Evolutionary conservation across 2,329 filamentous ascomycete species (phyloP), one percentile per base, ranked within the genome.

Genomic region (Triangularia verruculosa): DNA sequence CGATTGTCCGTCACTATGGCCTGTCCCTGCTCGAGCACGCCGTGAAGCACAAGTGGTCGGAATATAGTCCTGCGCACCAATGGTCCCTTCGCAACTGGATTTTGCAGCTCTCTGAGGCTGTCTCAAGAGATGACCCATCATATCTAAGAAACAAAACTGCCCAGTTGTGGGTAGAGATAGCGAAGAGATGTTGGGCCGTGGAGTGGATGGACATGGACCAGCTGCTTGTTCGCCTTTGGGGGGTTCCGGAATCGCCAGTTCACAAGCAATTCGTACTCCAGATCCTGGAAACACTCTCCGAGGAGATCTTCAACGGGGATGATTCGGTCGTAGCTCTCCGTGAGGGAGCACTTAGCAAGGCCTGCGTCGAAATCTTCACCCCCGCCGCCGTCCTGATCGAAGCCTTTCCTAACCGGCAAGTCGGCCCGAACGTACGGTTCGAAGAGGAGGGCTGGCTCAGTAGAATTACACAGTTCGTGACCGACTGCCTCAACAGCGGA

Each of bases 151-250:
- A 96, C 82, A 99, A 99, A 79, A 89, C 95, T 32, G 92, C 92
- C 27, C 90, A 96, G 77, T 79, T 99, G 66, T 99, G 95, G 95
- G 91, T 93, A 7, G 95, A 98, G 76, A 83, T 97, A 60, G 93
- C 93, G 47, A 98, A 98, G 80, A 86, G 94, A 71, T 91, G 87
- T 73, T 99, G 95, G 95, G 92, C 85, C n/a, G 83, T 86, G 30
- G 90, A 95, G 66, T 99, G 96, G 95, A 88, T 90, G 80, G 88
- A 96, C 73, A 97, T 99, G 94, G 96, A 99, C 75, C 79, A 87
- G 67, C 83, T 91, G 72, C 83, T 99, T 61, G 86, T 93, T 53
- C 85, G 87, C 71, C 82, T 98, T 20, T 99, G 95, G 95, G 89
- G 93, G 74, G 76, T 83, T 15, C 82, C 82, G 17, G 83, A 86